Base-by-base conservation (phyloP, 1,284 basidiomycete species). In the Polyporus tsugae region DNA sequence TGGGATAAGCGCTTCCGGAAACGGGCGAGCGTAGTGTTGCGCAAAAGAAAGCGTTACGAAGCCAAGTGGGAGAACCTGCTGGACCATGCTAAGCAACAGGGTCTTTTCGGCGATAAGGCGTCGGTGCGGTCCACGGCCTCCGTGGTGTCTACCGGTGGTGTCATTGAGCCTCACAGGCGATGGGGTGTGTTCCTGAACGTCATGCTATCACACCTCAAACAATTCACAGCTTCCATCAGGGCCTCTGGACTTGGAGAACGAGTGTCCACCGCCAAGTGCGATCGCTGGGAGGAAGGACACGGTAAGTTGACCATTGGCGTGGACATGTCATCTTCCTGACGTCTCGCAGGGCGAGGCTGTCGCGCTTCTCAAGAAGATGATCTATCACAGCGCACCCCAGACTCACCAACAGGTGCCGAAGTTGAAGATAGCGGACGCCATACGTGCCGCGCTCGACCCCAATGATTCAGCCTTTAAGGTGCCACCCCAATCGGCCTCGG, bases 281-380 rank as follows among this genome's bases (percentile, higher is more conserved):
- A 91, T 93, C 67, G 89, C 87, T 2, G 87, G 83, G 19, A 81
- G 90, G 59, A 80, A 84, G 46, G 90, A 91, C 74, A 91, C 89
- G 33, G 88, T 86, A 68, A 66, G 85, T 68, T 7, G 15, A 22
- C 53, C 38, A 4, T 44, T 44, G 44, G 19, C 35, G 9, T 46
- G 15, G 25, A 19, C 6, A 25, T 46, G 1, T 13, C 22, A 57
- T 64, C 25, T 49, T 66, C 17, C 35, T 61, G 29, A 63, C 39
- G 39, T 22, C 17, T 64, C 57, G 17, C 67, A 90, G 88, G 80
- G 78, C 11, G 89, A 89, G 71, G 83, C 87, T 4, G 75, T 89
- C 6, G 86, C 87, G 11, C 80, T 90, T 19, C 72, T 89, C 58
- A 87, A 85, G 80, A 89, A 86, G 79, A 82, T 77, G 60, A 85